phyloP scores from a whole-genome alignment of 2,329 filamentous ascomycete species.

The Albifimbria verrucaria region DNA sequence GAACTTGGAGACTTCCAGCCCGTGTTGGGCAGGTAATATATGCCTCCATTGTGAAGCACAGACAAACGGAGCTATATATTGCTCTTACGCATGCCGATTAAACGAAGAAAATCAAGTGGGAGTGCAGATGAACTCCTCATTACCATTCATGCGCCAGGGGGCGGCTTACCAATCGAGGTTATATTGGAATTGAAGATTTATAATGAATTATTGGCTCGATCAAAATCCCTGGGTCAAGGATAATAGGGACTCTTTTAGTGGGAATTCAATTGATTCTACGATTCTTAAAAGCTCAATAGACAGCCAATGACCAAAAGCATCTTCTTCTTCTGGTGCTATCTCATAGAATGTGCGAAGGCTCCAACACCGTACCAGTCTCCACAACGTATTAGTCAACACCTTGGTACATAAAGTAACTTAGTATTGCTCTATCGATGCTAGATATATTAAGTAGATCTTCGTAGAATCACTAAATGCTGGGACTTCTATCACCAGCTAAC shows the following conservation, averaged over 20 bases:
- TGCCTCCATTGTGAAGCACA: neutral
- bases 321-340: neutral
- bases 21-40: neutral
- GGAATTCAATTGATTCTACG: neutral
- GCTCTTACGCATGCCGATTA: neutral
- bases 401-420: too few relatives aligned
- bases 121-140: neutral
- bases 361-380: too few relatives aligned
- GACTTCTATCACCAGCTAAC: too few relatives aligned
- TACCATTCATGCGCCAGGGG: neutral
- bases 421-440: too few relatives aligned
- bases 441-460: too few relatives aligned
- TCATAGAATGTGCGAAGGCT: too few relatives aligned
- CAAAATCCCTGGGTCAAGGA: neutral
- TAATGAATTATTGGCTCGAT: neutral
- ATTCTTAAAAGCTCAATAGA: neutral
- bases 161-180: neutral
- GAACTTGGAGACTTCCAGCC: neutral
- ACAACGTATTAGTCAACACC: too few relatives aligned
- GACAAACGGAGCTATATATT: neutral
- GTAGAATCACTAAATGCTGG: too few relatives aligned
- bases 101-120: neutral
- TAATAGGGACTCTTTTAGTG: neutral
- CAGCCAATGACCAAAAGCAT: neutral
- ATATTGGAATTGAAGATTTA: neutral